phyloP scores from a whole-genome alignment of 306 rosid species.

The Boehmeria nivea region DNA sequence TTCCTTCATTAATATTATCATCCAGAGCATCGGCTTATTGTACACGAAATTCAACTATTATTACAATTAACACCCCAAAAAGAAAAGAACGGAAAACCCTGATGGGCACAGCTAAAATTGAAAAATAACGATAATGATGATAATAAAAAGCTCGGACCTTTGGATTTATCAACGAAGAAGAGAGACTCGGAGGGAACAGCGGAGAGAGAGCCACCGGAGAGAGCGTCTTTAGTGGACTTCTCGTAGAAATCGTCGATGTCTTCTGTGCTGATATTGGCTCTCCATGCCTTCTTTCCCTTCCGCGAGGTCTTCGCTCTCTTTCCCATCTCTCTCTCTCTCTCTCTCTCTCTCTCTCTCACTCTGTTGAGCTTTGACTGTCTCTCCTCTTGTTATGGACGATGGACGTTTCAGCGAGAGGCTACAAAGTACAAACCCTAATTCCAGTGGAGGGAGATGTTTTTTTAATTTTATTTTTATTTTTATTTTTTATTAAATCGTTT shows the following conservation, averaged over 20 bases:
- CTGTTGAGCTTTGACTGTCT: too few relatives aligned
- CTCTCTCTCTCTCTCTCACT: constrained; percentile 3
- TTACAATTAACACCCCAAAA: too few relatives aligned
- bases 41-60: background rate
- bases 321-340: constrained; percentile 42
- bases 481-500: too few relatives aligned
- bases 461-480: too few relatives aligned
- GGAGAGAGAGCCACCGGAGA: constrained; percentile 60
- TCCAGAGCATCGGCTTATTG: constrained; percentile 24
- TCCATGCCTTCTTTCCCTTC: constrained; percentile 90
- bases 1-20: too few relatives aligned
- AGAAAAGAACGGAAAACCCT: too few relatives aligned
- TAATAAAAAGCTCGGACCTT: constrained; percentile 32
- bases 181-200: constrained; percentile 50
- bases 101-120: too few relatives aligned
- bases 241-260: constrained; percentile 69
- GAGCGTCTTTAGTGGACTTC: constrained; percentile 73
- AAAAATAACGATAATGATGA: too few relatives aligned
- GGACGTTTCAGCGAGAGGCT: background rate
- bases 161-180: constrained; percentile 63
- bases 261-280: constrained; percentile 74
- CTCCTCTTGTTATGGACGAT: too few relatives aligned
- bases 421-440: constrained; percentile 1
- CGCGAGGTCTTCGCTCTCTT: constrained; percentile 71
- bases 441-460: too few relatives aligned